These are phyloP conservation scores for Metarhizium robertsii DNA, from an alignment of 2,329 filamentous ascomycete genomes.

Conservation along the genomic window DNA sequence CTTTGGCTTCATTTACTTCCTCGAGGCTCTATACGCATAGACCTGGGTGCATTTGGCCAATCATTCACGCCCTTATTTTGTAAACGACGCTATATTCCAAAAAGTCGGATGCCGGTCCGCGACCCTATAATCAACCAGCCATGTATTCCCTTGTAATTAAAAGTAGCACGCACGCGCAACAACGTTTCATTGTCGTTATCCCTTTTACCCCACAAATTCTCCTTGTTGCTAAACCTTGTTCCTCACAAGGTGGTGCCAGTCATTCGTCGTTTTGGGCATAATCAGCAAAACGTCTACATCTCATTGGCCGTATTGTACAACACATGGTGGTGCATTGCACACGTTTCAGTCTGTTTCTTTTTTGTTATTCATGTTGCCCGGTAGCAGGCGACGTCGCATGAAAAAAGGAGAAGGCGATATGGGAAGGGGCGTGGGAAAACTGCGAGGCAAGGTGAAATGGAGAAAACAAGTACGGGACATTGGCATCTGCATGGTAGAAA, in stretches of 20 bases:
- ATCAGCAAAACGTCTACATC: not conserved
- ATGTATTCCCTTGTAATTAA: not conserved
- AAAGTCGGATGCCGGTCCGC: not conserved
- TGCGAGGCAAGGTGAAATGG: not conserved
- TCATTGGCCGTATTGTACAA: not conserved
- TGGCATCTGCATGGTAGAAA: not conserved
- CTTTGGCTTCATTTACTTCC: conserved; percentile 85
- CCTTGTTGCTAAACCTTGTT: no score
- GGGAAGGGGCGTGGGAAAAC: not conserved
- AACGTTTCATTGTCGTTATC: not conserved
- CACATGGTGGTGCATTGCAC: not conserved
- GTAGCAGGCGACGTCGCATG: not conserved
- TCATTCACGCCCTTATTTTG: not conserved
- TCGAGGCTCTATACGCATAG: conserved; percentile 62
- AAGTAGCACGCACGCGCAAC: not conserved
- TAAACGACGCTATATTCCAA: conserved; percentile 1
- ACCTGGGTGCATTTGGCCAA: not conserved
- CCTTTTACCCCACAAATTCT: not conserved
- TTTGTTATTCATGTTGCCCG: not conserved
- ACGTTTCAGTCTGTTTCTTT: not conserved
- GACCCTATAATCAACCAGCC: not conserved
- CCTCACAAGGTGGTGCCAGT: not conserved
- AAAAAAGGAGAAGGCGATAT: not conserved
- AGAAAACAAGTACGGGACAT: not conserved
- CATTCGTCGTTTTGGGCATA: not conserved